Evolutionary conservation across 192 early-diverging fungal genomes (phyloP).

Genomic region (Dispira simplex): DNA sequence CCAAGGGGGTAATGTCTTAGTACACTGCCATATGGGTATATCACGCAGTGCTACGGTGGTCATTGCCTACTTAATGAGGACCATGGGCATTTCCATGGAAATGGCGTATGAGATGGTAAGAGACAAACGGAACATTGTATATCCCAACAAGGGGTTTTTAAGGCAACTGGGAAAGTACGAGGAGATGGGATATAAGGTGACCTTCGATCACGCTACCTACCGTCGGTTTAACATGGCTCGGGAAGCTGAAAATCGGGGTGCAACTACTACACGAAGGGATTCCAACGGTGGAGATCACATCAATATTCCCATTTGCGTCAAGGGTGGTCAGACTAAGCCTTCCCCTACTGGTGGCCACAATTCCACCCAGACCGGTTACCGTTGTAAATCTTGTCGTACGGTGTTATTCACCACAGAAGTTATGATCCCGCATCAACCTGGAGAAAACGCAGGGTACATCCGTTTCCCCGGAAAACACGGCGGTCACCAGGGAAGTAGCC

Average conservation of each 20-base stretch:
- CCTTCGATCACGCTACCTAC: constrained; percentile 33
- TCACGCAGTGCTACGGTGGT: too few relatives aligned
- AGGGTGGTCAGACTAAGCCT: neutral
- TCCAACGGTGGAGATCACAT: constrained; percentile 3
- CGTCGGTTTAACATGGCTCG: constrained; percentile 44
- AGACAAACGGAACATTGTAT: too few relatives aligned
- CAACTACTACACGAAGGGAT: constrained; percentile 15
- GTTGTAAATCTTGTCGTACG: constrained; percentile 1
- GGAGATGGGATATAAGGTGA: constrained; percentile 39
- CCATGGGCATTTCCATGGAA: too few relatives aligned
- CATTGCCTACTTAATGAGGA: too few relatives aligned
- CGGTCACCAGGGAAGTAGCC: too few relatives aligned
- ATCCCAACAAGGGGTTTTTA: constrained; percentile 47
- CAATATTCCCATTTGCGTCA: neutral
- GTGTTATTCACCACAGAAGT: neutral
- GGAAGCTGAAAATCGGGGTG: constrained; percentile 31
- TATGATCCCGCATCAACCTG: neutral
- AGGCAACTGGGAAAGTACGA: constrained; percentile 44
- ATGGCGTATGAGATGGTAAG: too few relatives aligned
- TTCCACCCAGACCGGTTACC: neutral
- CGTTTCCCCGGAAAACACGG: too few relatives aligned
- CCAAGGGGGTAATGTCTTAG: too few relatives aligned
- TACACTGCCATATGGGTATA: too few relatives aligned
- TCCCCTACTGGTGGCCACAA: neutral
- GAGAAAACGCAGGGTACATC: too few relatives aligned